Evolutionary conservation across 305 asterid species (phyloP).

Genomic region (Solanum aculeatissimum): DNA sequence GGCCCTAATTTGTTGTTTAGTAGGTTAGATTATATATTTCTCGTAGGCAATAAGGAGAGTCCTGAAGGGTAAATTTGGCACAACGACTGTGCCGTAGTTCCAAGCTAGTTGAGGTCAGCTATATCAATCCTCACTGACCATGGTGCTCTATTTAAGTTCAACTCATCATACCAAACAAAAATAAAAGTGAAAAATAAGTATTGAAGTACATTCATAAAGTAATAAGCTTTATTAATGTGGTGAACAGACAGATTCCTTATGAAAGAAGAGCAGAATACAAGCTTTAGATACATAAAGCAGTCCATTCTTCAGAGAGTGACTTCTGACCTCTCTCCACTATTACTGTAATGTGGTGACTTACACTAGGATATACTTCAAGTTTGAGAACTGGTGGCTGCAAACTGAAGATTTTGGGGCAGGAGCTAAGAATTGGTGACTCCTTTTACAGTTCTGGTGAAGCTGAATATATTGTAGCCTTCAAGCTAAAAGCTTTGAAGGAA

Average conservation of each 20-base stretch:
- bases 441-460: neutral
- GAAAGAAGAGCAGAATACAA: neutral
- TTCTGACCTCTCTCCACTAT: neutral
- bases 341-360: neutral
- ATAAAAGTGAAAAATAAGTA: neutral
- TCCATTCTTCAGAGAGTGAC: neutral
- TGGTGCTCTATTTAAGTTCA: neutral
- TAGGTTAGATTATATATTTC: neutral
- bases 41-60: neutral
- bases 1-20: neutral
- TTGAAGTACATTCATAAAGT: neutral
- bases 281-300: neutral
- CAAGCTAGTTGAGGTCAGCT: neutral
- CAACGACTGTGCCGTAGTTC: neutral
- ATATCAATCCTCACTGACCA: neutral
- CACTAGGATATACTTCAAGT: neutral
- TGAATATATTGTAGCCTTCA: neutral
- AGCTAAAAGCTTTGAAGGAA: neutral
- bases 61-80: neutral
- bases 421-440: neutral
- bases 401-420: neutral
- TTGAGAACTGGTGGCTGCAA: neutral
- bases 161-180: neutral
- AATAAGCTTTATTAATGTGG: neutral
- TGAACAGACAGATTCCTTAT: neutral